Evolutionary conservation across 1,284 basidiomycete species (phyloP), one percentile per base, ranked within the genome.

Genomic region (Trichosporon sp.): DNA sequence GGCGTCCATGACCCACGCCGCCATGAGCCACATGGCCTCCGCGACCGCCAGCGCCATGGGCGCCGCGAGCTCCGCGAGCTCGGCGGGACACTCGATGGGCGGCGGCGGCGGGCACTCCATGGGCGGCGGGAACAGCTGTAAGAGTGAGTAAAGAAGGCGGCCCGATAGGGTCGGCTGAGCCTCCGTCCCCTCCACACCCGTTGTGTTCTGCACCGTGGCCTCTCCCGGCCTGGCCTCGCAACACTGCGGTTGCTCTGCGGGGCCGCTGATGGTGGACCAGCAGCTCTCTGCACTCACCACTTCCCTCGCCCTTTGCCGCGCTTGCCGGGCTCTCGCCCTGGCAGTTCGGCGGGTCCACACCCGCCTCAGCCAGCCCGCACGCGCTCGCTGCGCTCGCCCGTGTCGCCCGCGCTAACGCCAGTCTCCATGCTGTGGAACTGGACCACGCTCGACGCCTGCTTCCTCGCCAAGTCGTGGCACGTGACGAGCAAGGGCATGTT

Each of bases 381-480:
- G n/a, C 23, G 8, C 53, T 58, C 53, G 53, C 51, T 53, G 2
- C 51, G 51, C 51, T 51, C 51, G 42, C n/a, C n/a, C n/a, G n/a
- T n/a, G 42, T n/a, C 51, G 53, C 23, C 23, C 23, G 47, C 21
- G 27, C 53, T 58, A 58, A 58, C 53, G 5, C 8, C 70, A 80
- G 79, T 81, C 70, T 77, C 75, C n/a, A 83, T 83, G 82, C 75
- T 83, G 23, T 82, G 80, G 79, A 83, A 83, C 73, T 82, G 79
- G 78, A 72, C 77, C 70, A 82, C 80, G 7, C 66, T 83, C 75
- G 79, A 83, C 72, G 63, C 80, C 2, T 85, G 84, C 72, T 84
- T 84, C 77, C 78, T 85, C 69, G 75, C 82, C 7, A 32, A 68
- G 13, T 65, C 79, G 8, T 84, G 83, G 84, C 82, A 83, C 69